Base-by-base conservation (phyloP, 176 grass and related monocot genomes). In the Juncus inflexus region DNA sequence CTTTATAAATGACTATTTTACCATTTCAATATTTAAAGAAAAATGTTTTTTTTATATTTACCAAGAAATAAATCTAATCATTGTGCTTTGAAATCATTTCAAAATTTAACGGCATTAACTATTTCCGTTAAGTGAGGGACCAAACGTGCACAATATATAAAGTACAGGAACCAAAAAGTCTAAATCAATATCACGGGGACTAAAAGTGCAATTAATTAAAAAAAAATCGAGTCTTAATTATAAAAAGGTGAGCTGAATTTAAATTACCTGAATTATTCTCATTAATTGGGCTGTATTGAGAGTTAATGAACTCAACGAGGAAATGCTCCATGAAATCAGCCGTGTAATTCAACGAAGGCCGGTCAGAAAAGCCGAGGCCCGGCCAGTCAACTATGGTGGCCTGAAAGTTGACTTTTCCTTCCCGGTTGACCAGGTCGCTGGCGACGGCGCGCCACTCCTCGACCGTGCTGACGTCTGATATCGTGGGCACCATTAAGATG, bases 371-470 rank as follows among this genome's bases (percentile, higher is more conserved):
- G 14, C 89, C 95, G 73, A 90, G 74, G 39, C 95, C 89, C 64
- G 95, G 95, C 95, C 95, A 99, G 66, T 99, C 95, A 54, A 94
- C 85, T 69, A 99, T 92, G 52, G 86, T 99, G 79, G 89, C 86
- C 65, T 65, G 75, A 69, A 85, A 94, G 45, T 75, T 67, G 50
- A 80, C 61, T 52, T 88, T 80, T 76, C 85, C 83, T 80, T 90
- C 83, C 62, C 62, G 61, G 10, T 70, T 36, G 35, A 92, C 94
- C 60, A 99, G 83, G 67, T 90, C 89, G 65, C 79, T 86, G 10
- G 89, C 95, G 0, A 87, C 80, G 40, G 78, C 59, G 60, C 95
- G 89, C 79, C 85, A 94, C 69, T 99, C 86, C 62, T 99, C 89
- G 11, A 99, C 89, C 6, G 86, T 99, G 78, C 95, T 99, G 69